A percentile compares a stretch with the other conserved stretches of the same genome.
phyloP scores from a whole-genome alignment of 2,329 filamentous ascomycete species.

The Ceratocystis papillata region DNA sequence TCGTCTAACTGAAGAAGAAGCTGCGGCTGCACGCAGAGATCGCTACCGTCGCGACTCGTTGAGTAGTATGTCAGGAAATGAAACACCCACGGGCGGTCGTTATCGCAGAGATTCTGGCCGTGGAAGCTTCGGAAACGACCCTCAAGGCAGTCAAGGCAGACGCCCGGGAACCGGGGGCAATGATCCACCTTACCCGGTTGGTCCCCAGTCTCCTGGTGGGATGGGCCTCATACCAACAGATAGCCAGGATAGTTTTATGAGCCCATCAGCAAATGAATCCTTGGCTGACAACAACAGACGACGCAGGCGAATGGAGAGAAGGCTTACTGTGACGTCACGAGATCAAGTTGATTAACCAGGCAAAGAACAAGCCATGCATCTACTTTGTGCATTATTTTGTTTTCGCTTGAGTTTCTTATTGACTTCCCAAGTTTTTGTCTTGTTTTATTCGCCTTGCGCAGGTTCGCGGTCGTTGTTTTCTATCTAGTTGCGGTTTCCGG shows the following conservation, averaged over 20 bases:
- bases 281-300: constrained; percentile 42
- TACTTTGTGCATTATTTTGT: constrained; percentile 3
- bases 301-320: constrained; percentile 44
- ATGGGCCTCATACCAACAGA: constrained; percentile 40
- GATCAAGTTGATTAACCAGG: constrained; percentile 14
- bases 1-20: constrained; percentile 50
- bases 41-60: constrained; percentile 40
- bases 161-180: constrained; percentile 39
- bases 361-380: not conserved
- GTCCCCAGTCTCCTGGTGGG: constrained; percentile 33
- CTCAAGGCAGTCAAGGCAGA: constrained; percentile 15
- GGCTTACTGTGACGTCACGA: constrained; percentile 33
- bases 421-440: not conserved
- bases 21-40: constrained; percentile 31
- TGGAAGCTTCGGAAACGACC: constrained; percentile 18
- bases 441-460: not conserved
- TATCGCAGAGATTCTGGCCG: constrained; percentile 43
- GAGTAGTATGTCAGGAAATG: constrained; percentile 48
- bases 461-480: constrained; percentile 3
- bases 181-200: constrained; percentile 51
- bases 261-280: constrained; percentile 35
- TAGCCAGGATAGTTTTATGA: constrained; percentile 41
- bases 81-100: constrained; percentile 38
- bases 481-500: not conserved
- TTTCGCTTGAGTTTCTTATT: not conserved